Percentiles rank a stretch among this genome's conserved stretches.
These are phyloP conservation scores for Pseudonitzschia pungens DNA, from an alignment of 108 stramenopile genomes.

Conservation along the genomic window DNA sequence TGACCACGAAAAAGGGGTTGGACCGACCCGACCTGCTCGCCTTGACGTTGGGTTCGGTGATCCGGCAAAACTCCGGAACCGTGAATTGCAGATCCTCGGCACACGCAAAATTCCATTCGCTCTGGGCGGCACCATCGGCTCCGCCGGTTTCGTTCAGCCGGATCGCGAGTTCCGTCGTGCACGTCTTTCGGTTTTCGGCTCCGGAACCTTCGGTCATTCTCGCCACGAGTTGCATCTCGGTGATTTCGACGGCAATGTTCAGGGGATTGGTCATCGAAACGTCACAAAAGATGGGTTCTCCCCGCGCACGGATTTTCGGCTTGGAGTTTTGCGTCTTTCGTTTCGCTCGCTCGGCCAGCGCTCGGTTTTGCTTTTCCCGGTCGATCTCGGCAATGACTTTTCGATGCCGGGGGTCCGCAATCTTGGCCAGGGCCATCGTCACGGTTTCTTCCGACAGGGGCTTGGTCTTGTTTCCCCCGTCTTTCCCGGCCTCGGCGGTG, in stretches of 20 bases:
- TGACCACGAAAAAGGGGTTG: constrained; percentile 79
- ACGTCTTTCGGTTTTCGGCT: constrained; percentile 33
- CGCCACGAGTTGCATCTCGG: constrained; percentile 75
- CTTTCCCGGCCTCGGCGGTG: constrained; percentile 69
- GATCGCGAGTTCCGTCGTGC: constrained; percentile 73
- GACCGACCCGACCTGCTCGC: constrained; percentile 34
- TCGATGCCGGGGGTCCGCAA: constrained; percentile 58
- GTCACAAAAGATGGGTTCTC: constrained; percentile 73
- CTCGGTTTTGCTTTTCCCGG: constrained; percentile 60
- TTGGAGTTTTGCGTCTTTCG: constrained; percentile 36
- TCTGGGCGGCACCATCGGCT: constrained; percentile 20
- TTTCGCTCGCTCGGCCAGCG: constrained; percentile 58
- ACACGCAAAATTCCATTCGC: constrained; percentile 65
- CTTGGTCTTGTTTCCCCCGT: constrained; percentile 12
- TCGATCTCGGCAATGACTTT: constrained; percentile 71
- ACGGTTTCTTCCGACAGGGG: constrained; percentile 40
- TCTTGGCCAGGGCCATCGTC: constrained; percentile 40
- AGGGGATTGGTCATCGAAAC: constrained; percentile 68
- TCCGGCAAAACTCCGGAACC: constrained; percentile 66
- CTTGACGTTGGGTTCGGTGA: constrained; percentile 24
- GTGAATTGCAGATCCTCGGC: constrained; percentile 51
- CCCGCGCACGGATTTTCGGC: constrained; percentile 56
- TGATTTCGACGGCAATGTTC: constrained; percentile 55
- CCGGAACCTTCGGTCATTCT: constrained; percentile 34
- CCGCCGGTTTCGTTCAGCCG: too few relatives aligned